Conservation (phyloP, 352 stramenopile species). For the Aphanomyces astaci region DNA sequence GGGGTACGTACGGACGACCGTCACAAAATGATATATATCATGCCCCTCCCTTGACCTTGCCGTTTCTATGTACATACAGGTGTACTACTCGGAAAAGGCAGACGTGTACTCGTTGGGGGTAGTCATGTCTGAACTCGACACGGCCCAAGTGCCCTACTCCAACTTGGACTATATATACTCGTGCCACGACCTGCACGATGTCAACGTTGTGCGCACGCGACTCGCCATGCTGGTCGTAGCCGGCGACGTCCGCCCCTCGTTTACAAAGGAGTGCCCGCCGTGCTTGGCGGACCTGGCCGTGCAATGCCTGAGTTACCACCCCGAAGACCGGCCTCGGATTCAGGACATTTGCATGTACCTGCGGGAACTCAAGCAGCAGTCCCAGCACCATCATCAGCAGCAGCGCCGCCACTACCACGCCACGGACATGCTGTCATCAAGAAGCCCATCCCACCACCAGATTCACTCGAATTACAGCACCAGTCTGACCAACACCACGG, state of each 20-base stretch:
- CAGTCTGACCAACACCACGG: no score
- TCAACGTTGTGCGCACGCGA: background rate
- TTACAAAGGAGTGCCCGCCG: background rate
- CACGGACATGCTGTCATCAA: no score
- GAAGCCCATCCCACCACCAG: no score
- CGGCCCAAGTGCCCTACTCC: conserved; percentile 2
- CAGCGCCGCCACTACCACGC: background rate
- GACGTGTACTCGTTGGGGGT: conserved; percentile 19
- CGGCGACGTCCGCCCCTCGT: background rate
- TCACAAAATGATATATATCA: no score
- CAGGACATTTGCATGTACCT: background rate
- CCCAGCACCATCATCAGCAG: background rate
- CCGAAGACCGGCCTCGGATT: background rate
- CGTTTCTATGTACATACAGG: background rate
- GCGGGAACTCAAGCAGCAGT: background rate
- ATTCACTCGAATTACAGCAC: no score
- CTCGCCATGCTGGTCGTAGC: conserved; percentile 17
- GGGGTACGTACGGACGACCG: no score
- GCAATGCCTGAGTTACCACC: background rate
- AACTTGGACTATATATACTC: background rate
- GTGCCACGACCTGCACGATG: background rate
- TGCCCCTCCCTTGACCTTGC: no score
- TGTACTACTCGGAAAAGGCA: conserved; percentile 20
- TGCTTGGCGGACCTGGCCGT: background rate
- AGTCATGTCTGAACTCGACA: conserved; percentile 9